Evolutionary conservation across 2,329 filamentous ascomycete genomes (phyloP), one percentile per base, ranked within the genome.

Genomic region (Basipetospora chlamydospora): DNA sequence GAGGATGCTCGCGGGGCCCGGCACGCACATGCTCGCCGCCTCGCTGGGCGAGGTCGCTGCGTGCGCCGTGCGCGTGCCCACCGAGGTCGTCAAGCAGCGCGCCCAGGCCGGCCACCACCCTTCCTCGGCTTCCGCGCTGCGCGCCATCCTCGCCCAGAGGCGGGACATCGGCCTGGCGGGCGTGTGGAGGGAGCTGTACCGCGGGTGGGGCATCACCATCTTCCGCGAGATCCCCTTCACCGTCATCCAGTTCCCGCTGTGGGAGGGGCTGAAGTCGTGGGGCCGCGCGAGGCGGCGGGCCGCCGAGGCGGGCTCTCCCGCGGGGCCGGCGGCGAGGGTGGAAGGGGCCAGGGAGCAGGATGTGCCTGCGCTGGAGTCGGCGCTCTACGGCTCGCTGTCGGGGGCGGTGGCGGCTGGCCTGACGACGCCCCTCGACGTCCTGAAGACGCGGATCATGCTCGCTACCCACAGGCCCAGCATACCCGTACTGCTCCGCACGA

Each of bases 201-300:
- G 90, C 25, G 90, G 92, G 2, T 94, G 86, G 70, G 73, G 76
- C 13, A 86, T 96, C 47, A 98, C 90, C 2, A 78, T 98, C 36
- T 80, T 95, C 61, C 76, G 90, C 41, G 90, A 98, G 64, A 87
- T 98, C 42, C 90, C 90, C 4, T 98, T 98, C 51, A 96, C 92
- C 3, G 78, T 95, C 8, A 81, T 98, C 43, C 90, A 98, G 58
- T 98, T 98, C 55, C 90, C 90, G 31, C 69, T 98, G 43, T 98
- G 90, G 90, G 90, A 98, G 60, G 76, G 70, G 4, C 72, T 96
- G 68, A 96, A 95, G 67, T 65, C 66, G 28, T 83, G 73, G 70
- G 66, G 76, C 5, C 57, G 67, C 29, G 48, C 60, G 28, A 55
- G 63, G 33, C 53, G 61, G 31, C 51, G 50, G 23, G 44, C 43